Conservation (phyloP, 164 flowering plant genomes). For the Amborella trichopoda region DNA sequence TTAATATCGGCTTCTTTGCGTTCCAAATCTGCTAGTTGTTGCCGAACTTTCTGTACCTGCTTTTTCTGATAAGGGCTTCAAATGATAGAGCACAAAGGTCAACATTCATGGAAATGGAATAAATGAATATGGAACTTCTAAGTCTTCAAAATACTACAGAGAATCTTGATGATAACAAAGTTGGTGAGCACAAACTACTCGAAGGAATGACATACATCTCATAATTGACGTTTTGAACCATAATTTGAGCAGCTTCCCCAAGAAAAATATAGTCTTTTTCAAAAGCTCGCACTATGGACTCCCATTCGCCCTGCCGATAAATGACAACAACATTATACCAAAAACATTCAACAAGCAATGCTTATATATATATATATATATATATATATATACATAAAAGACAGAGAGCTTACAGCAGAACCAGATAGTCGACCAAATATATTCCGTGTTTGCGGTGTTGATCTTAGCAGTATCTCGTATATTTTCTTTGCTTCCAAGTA, state of each 20-base stretch:
- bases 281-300: conserved; percentile 66
- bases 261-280: conserved; percentile 87
- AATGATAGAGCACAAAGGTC: neutral
- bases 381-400: neutral
- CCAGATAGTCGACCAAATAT: conserved; percentile 95
- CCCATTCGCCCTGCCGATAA: conserved; percentile 77
- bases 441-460: conserved; percentile 81
- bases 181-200: neutral
- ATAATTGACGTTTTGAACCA: conserved; percentile 87
- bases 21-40: conserved; percentile 81
- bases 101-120: neutral
- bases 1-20: conserved; percentile 88
- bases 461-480: conserved; percentile 59
- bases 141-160: no score
- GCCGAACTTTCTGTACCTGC: conserved; percentile 92
- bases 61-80: conserved; percentile 90
- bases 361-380: no score
- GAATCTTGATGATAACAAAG: no score
- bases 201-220: conserved; percentile 64
- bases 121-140: no score
- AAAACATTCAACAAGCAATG: neutral
- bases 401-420: conserved; percentile 63
- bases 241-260: conserved; percentile 95
- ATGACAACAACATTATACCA: conserved; percentile 5
- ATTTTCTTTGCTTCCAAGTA: conserved; percentile 79